Evolutionary conservation across 192 early-diverging fungal species (phyloP).

Genomic region (Coemansia sp.): DNA sequence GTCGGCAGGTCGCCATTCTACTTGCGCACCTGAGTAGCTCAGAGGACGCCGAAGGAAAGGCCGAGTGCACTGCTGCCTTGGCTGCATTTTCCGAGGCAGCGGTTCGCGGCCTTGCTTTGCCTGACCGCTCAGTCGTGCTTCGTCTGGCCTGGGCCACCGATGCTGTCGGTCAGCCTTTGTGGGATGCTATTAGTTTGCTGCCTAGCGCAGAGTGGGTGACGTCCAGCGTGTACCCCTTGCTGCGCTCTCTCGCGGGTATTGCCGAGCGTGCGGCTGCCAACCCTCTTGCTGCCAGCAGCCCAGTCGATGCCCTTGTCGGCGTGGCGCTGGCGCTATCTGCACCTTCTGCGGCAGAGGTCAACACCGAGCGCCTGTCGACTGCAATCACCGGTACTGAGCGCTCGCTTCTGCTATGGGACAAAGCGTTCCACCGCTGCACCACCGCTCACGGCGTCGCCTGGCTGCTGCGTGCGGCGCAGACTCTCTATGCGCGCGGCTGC

Average conservation of each 20-base stretch:
- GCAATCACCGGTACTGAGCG: constrained; percentile 53
- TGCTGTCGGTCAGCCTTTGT: constrained; percentile 56
- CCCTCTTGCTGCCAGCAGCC: constrained; percentile 54
- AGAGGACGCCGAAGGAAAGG: constrained; percentile 2
- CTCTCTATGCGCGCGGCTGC: constrained; percentile 30
- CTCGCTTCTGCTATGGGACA: constrained; percentile 79
- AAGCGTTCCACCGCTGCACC: constrained; percentile 71
- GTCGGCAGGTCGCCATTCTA: constrained; percentile 55
- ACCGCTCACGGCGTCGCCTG: constrained; percentile 61
- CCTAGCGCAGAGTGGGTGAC: constrained; percentile 7
- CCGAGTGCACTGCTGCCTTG: neutral
- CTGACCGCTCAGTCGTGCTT: constrained; percentile 56
- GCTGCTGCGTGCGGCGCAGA: constrained; percentile 59
- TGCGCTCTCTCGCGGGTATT: constrained; percentile 49
- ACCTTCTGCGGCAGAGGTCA: neutral
- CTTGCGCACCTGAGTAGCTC: constrained; percentile 9
- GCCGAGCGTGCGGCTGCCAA: constrained; percentile 58
- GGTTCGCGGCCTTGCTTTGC: constrained; percentile 54
- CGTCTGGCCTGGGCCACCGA: constrained; percentile 64
- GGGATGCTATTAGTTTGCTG: constrained; percentile 11
- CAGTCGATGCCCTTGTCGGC: constrained; percentile 63
- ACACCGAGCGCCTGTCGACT: constrained; percentile 18
- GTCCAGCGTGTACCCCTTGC: constrained; percentile 33
- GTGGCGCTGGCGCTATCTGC: constrained; percentile 52
- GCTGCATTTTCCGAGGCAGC: constrained; percentile 14